These are phyloP conservation scores for Gossypium stocksii DNA, from an alignment of 345 rosid species.

Conservation along the genomic window DNA sequence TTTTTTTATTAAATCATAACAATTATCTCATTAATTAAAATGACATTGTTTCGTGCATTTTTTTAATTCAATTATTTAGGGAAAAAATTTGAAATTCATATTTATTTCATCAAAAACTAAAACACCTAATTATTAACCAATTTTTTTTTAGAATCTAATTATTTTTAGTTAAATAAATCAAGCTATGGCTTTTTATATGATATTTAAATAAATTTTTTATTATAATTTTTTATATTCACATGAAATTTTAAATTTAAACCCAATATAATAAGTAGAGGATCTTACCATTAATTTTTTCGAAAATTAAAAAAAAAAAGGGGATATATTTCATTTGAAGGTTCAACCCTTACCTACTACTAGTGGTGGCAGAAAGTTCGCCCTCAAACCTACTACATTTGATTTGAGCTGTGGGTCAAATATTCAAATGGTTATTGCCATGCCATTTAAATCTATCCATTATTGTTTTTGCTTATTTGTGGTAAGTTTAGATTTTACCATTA, in stretches of 20 bases:
- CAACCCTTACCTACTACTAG: neutral
- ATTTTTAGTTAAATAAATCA: no score
- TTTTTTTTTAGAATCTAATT: no score
- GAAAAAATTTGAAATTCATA: neutral
- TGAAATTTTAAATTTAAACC: no score
- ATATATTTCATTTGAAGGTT: neutral
- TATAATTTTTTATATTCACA: neutral
- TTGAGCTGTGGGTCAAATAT: neutral
- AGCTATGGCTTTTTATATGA: no score
- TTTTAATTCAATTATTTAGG: neutral
- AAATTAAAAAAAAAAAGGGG: neutral
- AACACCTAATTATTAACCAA: no score
- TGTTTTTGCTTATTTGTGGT: neutral
- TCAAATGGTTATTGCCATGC: neutral
- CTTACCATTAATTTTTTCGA: no score
- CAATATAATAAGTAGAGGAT: no score
- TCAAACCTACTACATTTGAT: neutral
- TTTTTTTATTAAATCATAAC: neutral
- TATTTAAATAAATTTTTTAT: neutral
- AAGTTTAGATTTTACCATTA: neutral
- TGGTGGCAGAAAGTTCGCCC: neutral
- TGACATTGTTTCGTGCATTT: neutral
- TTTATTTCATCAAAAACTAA: no score
- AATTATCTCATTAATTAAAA: neutral
- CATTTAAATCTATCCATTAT: neutral